phyloP scores from a whole-genome alignment of 805 yeast species.

The Candida awuae region DNA sequence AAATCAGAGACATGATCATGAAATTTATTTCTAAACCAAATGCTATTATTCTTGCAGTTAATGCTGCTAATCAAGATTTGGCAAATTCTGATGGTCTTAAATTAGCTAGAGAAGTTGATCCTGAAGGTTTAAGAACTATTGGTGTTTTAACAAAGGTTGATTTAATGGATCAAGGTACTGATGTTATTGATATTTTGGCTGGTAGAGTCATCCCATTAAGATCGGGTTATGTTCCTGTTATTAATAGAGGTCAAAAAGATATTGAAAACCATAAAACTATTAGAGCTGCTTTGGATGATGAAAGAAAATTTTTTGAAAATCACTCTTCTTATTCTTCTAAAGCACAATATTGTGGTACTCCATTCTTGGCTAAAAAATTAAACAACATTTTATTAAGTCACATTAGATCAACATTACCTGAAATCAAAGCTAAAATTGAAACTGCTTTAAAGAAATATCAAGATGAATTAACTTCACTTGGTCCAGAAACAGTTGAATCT shows the following conservation, averaged over 20 bases:
- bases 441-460: constrained; percentile 78
- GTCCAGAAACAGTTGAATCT: constrained; percentile 83
- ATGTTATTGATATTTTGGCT: constrained; percentile 89
- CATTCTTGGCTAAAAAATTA: constrained; percentile 86
- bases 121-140: constrained; percentile 90
- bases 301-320: constrained; percentile 69
- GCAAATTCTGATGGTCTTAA: constrained; percentile 96
- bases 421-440: constrained; percentile 84
- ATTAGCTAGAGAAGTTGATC: constrained; percentile 95
- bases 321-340: constrained; percentile 89
- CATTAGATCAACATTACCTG: constrained; percentile 83
- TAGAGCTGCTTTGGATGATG: constrained; percentile 77
- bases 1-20: constrained; percentile 86
- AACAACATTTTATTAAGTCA: constrained; percentile 84
- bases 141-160: constrained; percentile 96
- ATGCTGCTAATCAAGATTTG: constrained; percentile 93
- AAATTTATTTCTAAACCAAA: constrained; percentile 93
- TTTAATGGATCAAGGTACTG: constrained; percentile 96
- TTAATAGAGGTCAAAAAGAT: constrained; percentile 95
- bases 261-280: constrained; percentile 84
- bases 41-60: constrained; percentile 88
- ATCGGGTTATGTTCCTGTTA: constrained; percentile 94
- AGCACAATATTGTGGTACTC: constrained; percentile 98
- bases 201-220: constrained; percentile 93
- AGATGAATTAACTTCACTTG: constrained; percentile 65